phyloP scores from a whole-genome alignment of 331 rosid species.

The Malus hybrid region DNA sequence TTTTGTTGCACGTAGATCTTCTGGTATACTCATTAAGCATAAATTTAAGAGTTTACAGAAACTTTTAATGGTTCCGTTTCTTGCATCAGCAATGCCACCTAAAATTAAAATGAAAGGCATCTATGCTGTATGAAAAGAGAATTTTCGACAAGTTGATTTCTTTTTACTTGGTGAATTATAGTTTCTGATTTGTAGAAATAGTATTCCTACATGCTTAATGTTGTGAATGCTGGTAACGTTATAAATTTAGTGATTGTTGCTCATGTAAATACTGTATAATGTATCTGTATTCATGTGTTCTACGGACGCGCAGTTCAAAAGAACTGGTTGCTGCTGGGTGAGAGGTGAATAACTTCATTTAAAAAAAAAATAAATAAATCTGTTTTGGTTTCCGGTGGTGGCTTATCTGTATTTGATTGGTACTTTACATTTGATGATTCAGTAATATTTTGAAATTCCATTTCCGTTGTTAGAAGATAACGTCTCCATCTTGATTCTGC shows the following conservation, averaged over 20 bases:
- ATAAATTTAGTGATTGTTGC: neutral
- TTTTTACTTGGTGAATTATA: neutral
- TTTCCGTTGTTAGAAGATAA: neutral
- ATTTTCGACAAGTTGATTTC: neutral
- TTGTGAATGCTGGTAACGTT: neutral
- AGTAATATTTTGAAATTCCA: neutral
- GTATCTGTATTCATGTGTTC: neutral
- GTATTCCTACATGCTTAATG: neutral
- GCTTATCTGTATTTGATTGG: neutral
- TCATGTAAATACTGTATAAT: neutral
- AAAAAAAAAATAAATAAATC: neutral
- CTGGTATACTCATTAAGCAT: conserved; percentile 41
- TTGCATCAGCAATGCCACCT: neutral
- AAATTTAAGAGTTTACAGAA: neutral
- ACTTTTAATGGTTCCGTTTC: neutral
- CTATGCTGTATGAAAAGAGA: neutral
- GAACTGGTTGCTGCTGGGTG: neutral
- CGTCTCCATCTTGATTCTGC: neutral
- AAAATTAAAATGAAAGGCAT: neutral
- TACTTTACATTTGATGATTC: neutral
- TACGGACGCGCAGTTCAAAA: neutral
- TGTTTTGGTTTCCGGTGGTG: neutral
- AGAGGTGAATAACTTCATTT: neutral
- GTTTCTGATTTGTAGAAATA: neutral
- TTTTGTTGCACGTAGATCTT: conserved; percentile 54